phyloP scores from a whole-genome alignment of 228 moss, liverwort and hornwort genomes.

The Sphagnum magellanicum region DNA sequence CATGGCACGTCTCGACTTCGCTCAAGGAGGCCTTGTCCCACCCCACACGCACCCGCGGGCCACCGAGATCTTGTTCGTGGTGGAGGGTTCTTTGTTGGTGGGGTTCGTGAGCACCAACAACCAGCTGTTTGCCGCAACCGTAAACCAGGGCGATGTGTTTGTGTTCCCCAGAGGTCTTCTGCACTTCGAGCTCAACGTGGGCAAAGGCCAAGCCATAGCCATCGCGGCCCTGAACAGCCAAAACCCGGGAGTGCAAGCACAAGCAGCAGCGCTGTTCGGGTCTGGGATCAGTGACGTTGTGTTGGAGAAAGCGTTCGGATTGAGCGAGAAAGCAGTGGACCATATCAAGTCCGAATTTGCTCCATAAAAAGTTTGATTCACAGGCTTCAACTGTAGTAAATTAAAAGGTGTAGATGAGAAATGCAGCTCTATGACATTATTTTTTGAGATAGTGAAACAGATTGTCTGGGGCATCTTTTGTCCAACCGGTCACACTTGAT shows the following conservation, averaged over 20 bases:
- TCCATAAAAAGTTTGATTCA: too few relatives aligned
- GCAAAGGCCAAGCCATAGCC: constrained; percentile 6
- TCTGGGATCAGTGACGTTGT: constrained; percentile 22
- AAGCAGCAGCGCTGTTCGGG: constrained; percentile 28
- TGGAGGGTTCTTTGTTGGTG: constrained; percentile 18
- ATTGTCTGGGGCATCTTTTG: too few relatives aligned
- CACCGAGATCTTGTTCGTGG: constrained; percentile 27
- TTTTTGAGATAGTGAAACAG: too few relatives aligned
- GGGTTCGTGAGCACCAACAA: constrained; percentile 42
- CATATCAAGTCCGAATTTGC: too few relatives aligned
- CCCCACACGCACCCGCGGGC: constrained; percentile 40
- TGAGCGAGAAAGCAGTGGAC: background rate
- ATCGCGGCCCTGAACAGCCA: constrained; percentile 51
- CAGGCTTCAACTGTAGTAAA: too few relatives aligned
- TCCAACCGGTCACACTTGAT: too few relatives aligned
- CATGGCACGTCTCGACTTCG: constrained; percentile 38
- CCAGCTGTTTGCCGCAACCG: constrained; percentile 9
- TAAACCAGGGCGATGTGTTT: constrained; percentile 24
- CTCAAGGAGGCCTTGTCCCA: constrained; percentile 32
- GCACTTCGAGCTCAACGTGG: constrained; percentile 43
- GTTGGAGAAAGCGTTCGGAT: constrained; percentile 23
- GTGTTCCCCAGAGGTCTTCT: constrained; percentile 28
- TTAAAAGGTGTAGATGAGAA: too few relatives aligned
- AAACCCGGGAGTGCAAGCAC: constrained; percentile 24
- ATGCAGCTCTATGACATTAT: too few relatives aligned